Evolutionary conservation across 345 rosid species (phyloP).

Genomic region (Ailanthus altissimus): DNA sequence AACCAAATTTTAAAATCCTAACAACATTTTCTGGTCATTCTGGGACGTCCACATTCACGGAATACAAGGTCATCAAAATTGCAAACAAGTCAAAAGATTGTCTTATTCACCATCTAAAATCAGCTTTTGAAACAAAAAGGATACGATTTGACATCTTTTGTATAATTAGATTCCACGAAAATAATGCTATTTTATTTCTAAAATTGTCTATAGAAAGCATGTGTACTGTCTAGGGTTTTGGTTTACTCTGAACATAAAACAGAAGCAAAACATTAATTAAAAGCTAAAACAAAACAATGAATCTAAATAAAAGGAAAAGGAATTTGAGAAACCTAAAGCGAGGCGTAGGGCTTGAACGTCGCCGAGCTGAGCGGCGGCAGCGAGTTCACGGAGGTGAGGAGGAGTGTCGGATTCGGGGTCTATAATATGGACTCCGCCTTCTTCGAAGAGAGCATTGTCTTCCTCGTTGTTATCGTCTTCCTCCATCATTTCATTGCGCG

Average conservation of each 20-base stretch:
- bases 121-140: no score
- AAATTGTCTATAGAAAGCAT: no score
- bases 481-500: conserved; percentile 63
- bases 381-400: conserved; percentile 69
- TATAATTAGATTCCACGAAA: no score
- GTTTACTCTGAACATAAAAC: not conserved
- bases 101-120: not conserved
- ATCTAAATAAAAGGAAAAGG: not conserved
- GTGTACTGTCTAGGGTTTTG: not conserved
- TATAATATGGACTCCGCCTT: conserved; percentile 46
- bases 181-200: no score
- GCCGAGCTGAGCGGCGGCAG: conserved; percentile 65
- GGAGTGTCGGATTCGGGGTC: conserved; percentile 60
- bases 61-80: not conserved
- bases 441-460: conserved; percentile 63
- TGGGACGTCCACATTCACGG: not conserved
- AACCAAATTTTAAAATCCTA: not conserved
- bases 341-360: conserved; percentile 66
- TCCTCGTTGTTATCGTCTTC: conserved; percentile 64
- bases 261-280: not conserved
- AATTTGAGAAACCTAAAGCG: conserved; percentile 58
- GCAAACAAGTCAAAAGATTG: not conserved
- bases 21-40: not conserved
- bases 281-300: not conserved
- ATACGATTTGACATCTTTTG: no score